Base-by-base conservation (phyloP, 2,329 filamentous ascomycete species). In the Atkinsonella texensis region DNA sequence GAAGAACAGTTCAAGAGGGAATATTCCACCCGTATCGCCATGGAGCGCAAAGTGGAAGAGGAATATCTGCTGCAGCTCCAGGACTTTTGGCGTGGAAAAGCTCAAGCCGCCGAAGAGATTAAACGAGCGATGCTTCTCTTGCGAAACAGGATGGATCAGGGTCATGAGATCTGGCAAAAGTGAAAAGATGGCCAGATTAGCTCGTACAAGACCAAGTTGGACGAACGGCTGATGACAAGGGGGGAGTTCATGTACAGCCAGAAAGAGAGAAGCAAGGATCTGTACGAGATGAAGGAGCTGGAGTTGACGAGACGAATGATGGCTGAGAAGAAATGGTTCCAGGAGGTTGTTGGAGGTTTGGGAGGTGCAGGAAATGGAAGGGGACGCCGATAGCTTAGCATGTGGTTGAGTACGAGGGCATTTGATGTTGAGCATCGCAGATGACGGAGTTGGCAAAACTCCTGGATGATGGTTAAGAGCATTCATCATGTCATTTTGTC, bases 301-400 rank as follows among this genome's bases (percentile, higher is more conserved):
- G 68, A 67, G 15, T 59, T 68, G 23, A 53, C 55, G 40, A 63
- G 57, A 48, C 65, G 63, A 32, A 67, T 67, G 46, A 57, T 56
- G 7, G 74, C 72, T 0, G 75, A 80, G 64, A 61, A 66, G 52
- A 65, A 62, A 52, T 81, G 77, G 77, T 60, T 72, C 23, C 62
- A 65, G 38, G 65, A 64, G 61, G 39, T 58, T 77, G 56, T 61
- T 80, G 46, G 61, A 53, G 7, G 69, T 68, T 32, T 62, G 67
- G 59, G 69, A 75, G 59, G 50, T 57, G 13, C 62, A 68, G 2
- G 75, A 77, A 62, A 61, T 73, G 42, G 69, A 75, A 49, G 67
- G 62, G 2, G 67, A 68, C 48, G 63, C 64, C 5, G 66, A 69
- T 46, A 66, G 60, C 38, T 49, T 69, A 3, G 20, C 20, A 23